A percentile compares a stretch with the other conserved stretches of the same genome.
Conservation (phyloP, 1,139 yeast genomes). For the Sugiyamaella neomexicana region DNA sequence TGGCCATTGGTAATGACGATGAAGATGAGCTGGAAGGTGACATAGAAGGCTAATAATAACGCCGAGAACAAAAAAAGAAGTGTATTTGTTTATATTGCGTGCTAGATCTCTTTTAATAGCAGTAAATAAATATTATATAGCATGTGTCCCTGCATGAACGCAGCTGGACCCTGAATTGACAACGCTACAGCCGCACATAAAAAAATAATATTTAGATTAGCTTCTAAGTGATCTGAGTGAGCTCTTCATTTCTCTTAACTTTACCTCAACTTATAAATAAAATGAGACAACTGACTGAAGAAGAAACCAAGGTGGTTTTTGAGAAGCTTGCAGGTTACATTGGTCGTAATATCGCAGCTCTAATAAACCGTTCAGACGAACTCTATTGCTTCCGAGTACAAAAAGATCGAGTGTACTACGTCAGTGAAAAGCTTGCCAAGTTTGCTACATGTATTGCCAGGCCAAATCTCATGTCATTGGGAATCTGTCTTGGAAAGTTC, state of each 20-base stretch:
- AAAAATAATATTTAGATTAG: not conserved
- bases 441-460: conserved; percentile 90
- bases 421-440: conserved; percentile 76
- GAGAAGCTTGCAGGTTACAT: conserved; percentile 95
- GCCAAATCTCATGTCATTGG: conserved; percentile 85
- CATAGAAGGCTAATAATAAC: conserved; percentile 30
- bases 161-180: too few relatives aligned
- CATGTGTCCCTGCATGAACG: too few relatives aligned
- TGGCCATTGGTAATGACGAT: conserved; percentile 32
- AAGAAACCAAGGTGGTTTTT: conserved; percentile 92
- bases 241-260: too few relatives aligned
- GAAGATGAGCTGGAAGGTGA: conserved; percentile 37
- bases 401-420: conserved; percentile 94
- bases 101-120: too few relatives aligned
- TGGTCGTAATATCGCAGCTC: conserved; percentile 86
- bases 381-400: conserved; percentile 95
- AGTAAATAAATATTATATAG: not conserved
- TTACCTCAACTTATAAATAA: not conserved
- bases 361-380: conserved; percentile 84
- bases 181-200: conserved; percentile 2
- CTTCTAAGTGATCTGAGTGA: too few relatives aligned
- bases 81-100: too few relatives aligned
- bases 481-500: conserved; percentile 92
- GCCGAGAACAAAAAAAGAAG: too few relatives aligned
- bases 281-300: conserved; percentile 96